Conservation (phyloP, 441 rosid species). For the Arabidopsis hybrid region DNA sequence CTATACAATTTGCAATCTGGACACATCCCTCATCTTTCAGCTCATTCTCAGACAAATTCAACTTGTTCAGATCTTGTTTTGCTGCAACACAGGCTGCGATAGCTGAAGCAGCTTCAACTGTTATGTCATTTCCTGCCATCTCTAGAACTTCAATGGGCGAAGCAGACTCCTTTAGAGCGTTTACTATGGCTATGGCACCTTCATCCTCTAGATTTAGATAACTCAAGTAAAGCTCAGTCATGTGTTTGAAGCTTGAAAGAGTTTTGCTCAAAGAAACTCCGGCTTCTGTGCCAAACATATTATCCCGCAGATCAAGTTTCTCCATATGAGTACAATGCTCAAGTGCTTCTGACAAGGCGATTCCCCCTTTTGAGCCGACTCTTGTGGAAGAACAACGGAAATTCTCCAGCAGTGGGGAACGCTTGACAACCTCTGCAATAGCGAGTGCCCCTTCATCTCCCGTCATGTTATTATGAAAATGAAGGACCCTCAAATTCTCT, state of each 20-base stretch:
- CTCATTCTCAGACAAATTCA: constrained; percentile 91
- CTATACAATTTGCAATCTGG: constrained; percentile 70
- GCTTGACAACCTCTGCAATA: constrained; percentile 71
- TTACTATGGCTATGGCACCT: constrained; percentile 67
- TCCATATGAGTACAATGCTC: constrained; percentile 60
- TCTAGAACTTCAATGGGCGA: constrained; percentile 76
- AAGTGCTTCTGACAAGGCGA: constrained; percentile 80
- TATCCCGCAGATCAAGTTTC: constrained; percentile 91
- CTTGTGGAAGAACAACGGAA: constrained; percentile 91
- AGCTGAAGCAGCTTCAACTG: constrained; percentile 66
- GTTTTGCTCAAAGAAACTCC: constrained; percentile 83
- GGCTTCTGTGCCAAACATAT: constrained; percentile 86
- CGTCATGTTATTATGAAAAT: constrained; percentile 92
- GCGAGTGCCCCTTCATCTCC: constrained; percentile 90
- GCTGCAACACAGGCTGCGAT: constrained; percentile 70
- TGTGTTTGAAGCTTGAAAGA: constrained; percentile 55
- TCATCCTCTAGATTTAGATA: constrained; percentile 87
- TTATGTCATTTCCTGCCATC: constrained; percentile 93
- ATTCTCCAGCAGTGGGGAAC: constrained; percentile 69
- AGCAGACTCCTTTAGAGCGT: constrained; percentile 74
- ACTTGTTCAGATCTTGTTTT: constrained; percentile 67
- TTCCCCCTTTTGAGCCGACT: constrained; percentile 78
- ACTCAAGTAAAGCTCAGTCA: constrained; percentile 81
- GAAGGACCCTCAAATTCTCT: constrained; percentile 74
- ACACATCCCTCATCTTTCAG: constrained; percentile 88